A percentile compares a stretch with the other conserved stretches of the same genome.
Evolutionary conservation across 2,329 filamentous ascomycete genomes (phyloP).

Genomic region (Anthostomella pinea): DNA sequence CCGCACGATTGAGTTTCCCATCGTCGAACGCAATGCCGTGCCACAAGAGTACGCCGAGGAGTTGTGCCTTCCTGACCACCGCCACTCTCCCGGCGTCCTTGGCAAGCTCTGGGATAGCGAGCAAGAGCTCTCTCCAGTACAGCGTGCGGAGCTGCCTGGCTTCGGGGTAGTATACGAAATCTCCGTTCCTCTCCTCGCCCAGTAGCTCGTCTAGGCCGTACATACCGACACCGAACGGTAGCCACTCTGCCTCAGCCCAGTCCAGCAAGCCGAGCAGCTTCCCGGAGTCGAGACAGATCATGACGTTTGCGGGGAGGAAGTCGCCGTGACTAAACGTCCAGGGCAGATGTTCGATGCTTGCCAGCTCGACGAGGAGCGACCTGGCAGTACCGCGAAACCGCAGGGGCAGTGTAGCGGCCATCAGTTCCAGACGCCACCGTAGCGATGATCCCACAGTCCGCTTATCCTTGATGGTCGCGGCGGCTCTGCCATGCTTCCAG

Average conservation of each 20-base stretch:
- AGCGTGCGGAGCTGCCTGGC: slow-evolving; percentile 40
- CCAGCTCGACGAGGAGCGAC: slow-evolving; percentile 28
- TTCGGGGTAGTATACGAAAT: slow-evolving; percentile 44
- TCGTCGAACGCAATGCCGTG: slow-evolving; percentile 62
- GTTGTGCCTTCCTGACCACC: slow-evolving; percentile 42
- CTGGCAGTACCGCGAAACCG: slow-evolving; percentile 31
- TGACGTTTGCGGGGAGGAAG: slow-evolving; percentile 54
- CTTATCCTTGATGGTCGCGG: slow-evolving; percentile 16
- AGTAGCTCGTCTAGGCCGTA: slow-evolving; percentile 62
- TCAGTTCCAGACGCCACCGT: slow-evolving; percentile 35
- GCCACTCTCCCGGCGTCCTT: slow-evolving; percentile 19
- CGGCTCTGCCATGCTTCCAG: slow-evolving; percentile 29
- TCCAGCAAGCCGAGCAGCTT: slow-evolving; percentile 55
- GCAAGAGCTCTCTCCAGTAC: slow-evolving; percentile 49
- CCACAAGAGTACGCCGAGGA: slow-evolving; percentile 59
- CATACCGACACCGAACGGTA: slow-evolving; percentile 58
- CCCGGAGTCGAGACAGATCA: slow-evolving; percentile 45
- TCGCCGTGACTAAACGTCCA: slow-evolving; percentile 62
- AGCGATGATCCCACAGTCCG: slow-evolving; percentile 42
- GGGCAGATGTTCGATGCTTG: slow-evolving; percentile 42
- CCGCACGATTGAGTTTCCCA: slow-evolving; percentile 55
- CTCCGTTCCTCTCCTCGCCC: slow-evolving; percentile 39
- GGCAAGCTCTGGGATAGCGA: slow-evolving; percentile 34
- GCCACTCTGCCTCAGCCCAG: slow-evolving; percentile 61
- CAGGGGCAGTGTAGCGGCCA: slow-evolving; percentile 35